Percentiles rank a stretch among this genome's conserved stretches.
These are phyloP conservation scores for Acacia crassicarpa DNA, from an alignment of 306 rosid genomes.

Conservation along the genomic window DNA sequence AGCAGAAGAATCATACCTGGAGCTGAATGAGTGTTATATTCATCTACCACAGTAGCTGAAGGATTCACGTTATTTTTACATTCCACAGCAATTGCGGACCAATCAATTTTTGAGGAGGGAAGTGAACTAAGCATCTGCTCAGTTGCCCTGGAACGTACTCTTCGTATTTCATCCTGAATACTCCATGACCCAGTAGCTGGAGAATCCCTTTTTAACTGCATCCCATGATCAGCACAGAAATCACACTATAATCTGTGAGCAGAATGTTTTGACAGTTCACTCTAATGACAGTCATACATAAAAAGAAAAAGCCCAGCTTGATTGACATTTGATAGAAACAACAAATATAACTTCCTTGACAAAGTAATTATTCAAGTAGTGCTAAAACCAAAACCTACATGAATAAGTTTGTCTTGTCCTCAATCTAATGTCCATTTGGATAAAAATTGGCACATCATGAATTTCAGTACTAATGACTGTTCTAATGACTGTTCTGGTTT, in stretches of 20 bases:
- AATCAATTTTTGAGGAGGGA: slow-evolving; percentile 76
- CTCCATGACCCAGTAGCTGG: slow-evolving; percentile 85
- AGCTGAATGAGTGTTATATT: slow-evolving; percentile 21
- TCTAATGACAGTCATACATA: neutral
- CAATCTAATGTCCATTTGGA: neutral
- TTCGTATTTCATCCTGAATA: slow-evolving; percentile 92
- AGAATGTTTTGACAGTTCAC: slow-evolving; percentile 17
- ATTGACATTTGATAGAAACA: slow-evolving; percentile 22
- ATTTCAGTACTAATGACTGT: neutral
- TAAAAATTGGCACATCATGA: slow-evolving; percentile 8
- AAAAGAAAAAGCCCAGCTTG: neutral
- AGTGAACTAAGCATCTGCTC: slow-evolving; percentile 82
- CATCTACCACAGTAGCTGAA: slow-evolving; percentile 34
- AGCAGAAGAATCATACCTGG: slow-evolving; percentile 45
- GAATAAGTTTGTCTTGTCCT: neutral
- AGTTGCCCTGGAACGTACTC: slow-evolving; percentile 88
- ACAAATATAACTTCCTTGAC: slow-evolving; percentile 13
- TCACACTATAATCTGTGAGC: slow-evolving; percentile 20
- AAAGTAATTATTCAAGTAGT: slow-evolving; percentile 3
- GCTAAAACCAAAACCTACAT: neutral
- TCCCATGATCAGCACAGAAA: slow-evolving; percentile 34
- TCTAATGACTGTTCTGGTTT: neutral
- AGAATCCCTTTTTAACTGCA: slow-evolving; percentile 74
- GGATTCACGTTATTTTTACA: slow-evolving; percentile 45
- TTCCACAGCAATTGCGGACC: slow-evolving; percentile 52